A percentile compares a stretch with the other conserved stretches of the same genome.
Evolutionary conservation across 179 eudicot genomes (phyloP).

Genomic region (Pouteria campechiana): DNA sequence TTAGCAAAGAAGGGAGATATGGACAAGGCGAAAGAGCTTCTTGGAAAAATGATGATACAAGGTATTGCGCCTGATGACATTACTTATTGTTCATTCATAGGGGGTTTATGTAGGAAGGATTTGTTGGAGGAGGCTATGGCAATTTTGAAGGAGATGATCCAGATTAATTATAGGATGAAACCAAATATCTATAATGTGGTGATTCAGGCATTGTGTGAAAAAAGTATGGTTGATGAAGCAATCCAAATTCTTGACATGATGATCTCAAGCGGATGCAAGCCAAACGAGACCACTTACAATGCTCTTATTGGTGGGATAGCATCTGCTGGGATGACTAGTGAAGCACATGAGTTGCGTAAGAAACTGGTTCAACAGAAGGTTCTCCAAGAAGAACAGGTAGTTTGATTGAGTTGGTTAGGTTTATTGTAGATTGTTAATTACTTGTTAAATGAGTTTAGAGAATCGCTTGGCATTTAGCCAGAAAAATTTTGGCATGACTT

Average conservation of each 20-base stretch:
- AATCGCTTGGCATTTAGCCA: no score
- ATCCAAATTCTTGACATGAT: conserved; percentile 45
- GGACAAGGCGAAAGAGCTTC: conserved; percentile 57
- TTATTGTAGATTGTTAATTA: no score
- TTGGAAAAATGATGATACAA: conserved; percentile 30
- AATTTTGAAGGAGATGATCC: conserved; percentile 41
- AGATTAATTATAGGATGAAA: conserved; percentile 27
- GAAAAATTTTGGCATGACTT: no score
- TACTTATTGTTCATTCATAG: conserved; percentile 54
- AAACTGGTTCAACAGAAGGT: conserved; percentile 36
- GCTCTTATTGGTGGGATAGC: conserved; percentile 37
- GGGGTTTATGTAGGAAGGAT: conserved; percentile 56
- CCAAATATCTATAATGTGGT: conserved; percentile 28
- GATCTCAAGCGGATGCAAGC: conserved; percentile 23
- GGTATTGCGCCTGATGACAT: conserved; percentile 53
- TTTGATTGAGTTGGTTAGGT: no score
- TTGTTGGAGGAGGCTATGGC: conserved; percentile 43
- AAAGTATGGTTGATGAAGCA: conserved; percentile 40
- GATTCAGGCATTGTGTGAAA: conserved; percentile 45
- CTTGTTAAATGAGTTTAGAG: no score
- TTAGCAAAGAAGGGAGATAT: conserved; percentile 52
- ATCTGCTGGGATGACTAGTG: conserved; percentile 49
- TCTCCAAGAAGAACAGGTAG: conserved; percentile 15
- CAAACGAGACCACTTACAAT: conserved; percentile 18
- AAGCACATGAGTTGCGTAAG: conserved; percentile 29